These are phyloP conservation scores for Helminthosporium solani DNA, from an alignment of 2,329 filamentous ascomycete genomes.

Conservation along the genomic window DNA sequence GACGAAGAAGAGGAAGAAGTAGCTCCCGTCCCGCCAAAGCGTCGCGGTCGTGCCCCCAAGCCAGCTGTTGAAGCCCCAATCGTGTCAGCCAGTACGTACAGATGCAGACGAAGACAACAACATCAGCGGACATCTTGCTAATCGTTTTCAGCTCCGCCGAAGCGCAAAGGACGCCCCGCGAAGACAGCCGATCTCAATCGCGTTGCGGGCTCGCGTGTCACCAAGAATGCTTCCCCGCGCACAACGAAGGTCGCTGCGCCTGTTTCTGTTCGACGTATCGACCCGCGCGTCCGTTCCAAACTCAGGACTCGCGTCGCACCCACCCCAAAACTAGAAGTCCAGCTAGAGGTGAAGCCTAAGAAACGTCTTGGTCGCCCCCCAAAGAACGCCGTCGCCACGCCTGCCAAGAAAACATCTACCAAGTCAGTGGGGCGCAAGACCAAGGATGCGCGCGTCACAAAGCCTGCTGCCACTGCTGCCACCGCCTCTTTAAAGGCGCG, in stretches of 20 bases:
- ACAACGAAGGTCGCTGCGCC: conserved; percentile 2
- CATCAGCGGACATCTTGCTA: too few relatives aligned
- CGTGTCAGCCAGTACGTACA: neutral
- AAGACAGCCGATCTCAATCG: conserved; percentile 15
- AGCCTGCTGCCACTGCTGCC: neutral
- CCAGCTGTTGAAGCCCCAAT: neutral
- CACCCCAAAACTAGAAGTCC: conserved; percentile 10
- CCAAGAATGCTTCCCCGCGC: conserved; percentile 14
- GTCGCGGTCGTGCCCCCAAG: conserved; percentile 19
- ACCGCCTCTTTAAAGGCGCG: conserved; percentile 13
- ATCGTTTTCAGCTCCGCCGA: conserved; percentile 10
- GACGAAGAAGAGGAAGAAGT: conserved; percentile 2
- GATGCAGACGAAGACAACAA: too few relatives aligned
- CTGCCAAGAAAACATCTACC: conserved; percentile 12
- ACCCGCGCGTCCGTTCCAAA: conserved; percentile 22
- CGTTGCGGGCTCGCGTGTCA: conserved; percentile 23
- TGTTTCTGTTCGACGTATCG: conserved; percentile 14
- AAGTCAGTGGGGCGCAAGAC: conserved; percentile 11
- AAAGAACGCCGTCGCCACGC: conserved; percentile 10
- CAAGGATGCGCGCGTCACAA: conserved; percentile 12
- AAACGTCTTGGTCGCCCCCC: conserved; percentile 21
- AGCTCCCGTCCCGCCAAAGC: conserved; percentile 7
- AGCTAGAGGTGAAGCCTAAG: conserved; percentile 14
- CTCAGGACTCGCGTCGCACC: conserved; percentile 21
- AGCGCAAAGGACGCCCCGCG: conserved; percentile 12